Evolutionary conservation across 2,329 filamentous ascomycete genomes (phyloP).

Genomic region (Colletotrichum viniferum): DNA sequence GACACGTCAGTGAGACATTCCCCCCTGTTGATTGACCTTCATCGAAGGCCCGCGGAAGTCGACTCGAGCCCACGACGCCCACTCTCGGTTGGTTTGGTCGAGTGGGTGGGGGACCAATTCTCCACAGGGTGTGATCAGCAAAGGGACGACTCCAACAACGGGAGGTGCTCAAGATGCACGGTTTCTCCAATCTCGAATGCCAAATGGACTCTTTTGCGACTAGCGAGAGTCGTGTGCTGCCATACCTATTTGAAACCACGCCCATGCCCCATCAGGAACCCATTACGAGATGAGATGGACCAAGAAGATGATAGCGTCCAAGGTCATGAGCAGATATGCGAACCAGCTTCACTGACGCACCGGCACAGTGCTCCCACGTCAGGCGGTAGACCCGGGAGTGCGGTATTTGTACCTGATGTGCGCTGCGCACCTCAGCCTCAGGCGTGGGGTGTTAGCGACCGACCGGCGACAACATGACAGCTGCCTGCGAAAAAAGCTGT

Average conservation of each 20-base stretch:
- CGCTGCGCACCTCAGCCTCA: slow-evolving; percentile 11
- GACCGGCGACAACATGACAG: not conserved
- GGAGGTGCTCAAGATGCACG: not conserved
- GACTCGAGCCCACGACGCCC: not conserved
- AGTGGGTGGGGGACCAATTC: not conserved
- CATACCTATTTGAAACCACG: not conserved
- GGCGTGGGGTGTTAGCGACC: slow-evolving; percentile 1
- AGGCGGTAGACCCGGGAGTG: not conserved
- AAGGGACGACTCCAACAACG: not conserved
- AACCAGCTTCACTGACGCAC: not conserved
- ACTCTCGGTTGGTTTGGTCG: not conserved
- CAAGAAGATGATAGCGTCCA: not conserved
- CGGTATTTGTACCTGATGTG: slow-evolving; percentile 11
- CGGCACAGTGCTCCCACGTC: not conserved
- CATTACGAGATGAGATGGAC: slow-evolving; percentile 15
- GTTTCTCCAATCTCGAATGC: not conserved
- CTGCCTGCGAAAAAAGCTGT: not conserved
- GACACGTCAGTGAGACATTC: not conserved
- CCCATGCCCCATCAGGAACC: not conserved
- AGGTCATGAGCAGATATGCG: not conserved
- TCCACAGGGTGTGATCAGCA: not conserved
- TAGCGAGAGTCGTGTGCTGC: not conserved
- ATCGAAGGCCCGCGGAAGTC: not conserved
- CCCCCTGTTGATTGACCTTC: not conserved
- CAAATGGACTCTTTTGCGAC: not conserved